Percentiles rank a stretch among this genome's conserved stretches.
These are phyloP conservation scores for Aspergillus oerlinghausenensis DNA, from an alignment of 2,329 filamentous ascomycete genomes.

Conservation along the genomic window DNA sequence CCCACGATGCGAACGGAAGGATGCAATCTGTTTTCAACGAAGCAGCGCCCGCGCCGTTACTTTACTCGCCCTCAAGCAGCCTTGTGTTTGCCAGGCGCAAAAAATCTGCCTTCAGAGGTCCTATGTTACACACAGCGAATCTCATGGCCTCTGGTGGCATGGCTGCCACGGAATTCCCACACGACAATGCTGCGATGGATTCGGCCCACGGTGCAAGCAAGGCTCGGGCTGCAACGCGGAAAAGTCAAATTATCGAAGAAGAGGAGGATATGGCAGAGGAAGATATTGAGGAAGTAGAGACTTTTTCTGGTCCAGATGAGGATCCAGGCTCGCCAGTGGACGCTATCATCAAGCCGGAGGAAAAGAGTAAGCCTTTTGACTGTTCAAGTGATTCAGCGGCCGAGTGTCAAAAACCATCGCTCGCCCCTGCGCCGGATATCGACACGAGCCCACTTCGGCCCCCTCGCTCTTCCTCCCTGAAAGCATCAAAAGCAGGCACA, in stretches of 20 bases:
- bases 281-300: constrained; percentile 40
- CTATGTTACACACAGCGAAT: constrained; percentile 38
- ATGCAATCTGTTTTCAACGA: constrained; percentile 36
- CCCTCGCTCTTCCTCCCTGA: constrained; percentile 38
- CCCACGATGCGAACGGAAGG: constrained; percentile 19
- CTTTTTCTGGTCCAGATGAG: constrained; percentile 33
- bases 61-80: constrained; percentile 39
- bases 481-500: constrained; percentile 13
- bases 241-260: constrained; percentile 43
- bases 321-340: constrained; percentile 22
- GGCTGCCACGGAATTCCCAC: constrained; percentile 29
- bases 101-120: constrained; percentile 43
- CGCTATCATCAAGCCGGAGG: constrained; percentile 5
- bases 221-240: constrained; percentile 28
- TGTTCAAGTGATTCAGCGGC: constrained; percentile 12
- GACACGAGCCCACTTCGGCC: constrained; percentile 28
- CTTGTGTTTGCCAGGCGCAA: constrained; percentile 45
- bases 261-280: constrained; percentile 39
- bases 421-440: constrained; percentile 30
- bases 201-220: constrained; percentile 12
- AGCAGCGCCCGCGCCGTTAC: constrained; percentile 30
- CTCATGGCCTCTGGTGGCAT: constrained; percentile 30
- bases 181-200: constrained; percentile 22
- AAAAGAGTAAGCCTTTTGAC: constrained; percentile 6
- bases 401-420: constrained; percentile 19